Percentiles rank a stretch among this genome's conserved stretches.
Evolutionary conservation across 2,329 filamentous ascomycete species (phyloP).

Genomic region (Fusarium virguliforme): DNA sequence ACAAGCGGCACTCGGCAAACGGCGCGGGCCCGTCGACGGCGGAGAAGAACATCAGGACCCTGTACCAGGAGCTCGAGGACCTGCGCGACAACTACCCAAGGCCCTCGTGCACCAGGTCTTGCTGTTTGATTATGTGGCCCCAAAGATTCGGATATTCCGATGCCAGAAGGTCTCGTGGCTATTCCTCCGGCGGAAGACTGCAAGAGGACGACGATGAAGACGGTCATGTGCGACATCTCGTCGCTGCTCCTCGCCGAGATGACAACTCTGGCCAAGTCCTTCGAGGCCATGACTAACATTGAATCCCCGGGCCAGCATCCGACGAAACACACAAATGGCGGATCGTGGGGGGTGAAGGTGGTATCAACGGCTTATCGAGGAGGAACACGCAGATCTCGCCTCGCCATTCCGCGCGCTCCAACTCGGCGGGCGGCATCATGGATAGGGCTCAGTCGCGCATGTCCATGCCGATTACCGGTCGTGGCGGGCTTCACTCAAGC

Average conservation of each 20-base stretch:
- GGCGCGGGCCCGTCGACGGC: conserved; percentile 66
- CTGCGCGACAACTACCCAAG: conserved; percentile 80
- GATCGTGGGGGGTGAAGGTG: conserved; percentile 60
- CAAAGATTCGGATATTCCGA: conserved; percentile 65
- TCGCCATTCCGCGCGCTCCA: conserved; percentile 65
- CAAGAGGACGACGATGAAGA: conserved; percentile 85
- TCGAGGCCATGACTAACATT: conserved; percentile 81
- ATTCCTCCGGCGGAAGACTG: conserved; percentile 79
- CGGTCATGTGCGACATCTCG: conserved; percentile 84
- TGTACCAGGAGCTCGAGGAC: conserved; percentile 79
- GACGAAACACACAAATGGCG: conserved; percentile 60
- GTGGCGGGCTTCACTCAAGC: conserved; percentile 60
- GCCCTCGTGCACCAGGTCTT: conserved; percentile 84
- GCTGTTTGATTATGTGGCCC: conserved; percentile 80
- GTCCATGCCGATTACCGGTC: conserved; percentile 81
- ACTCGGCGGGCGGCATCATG: conserved; percentile 66
- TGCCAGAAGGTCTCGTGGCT: conserved; percentile 78
- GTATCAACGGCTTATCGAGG: conserved; percentile 59
- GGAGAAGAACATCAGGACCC: conserved; percentile 71
- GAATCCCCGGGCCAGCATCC: conserved; percentile 79
- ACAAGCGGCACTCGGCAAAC: conserved; percentile 69
- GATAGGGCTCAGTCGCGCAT: conserved; percentile 79
- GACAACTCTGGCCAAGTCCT: conserved; percentile 79
- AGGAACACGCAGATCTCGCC: conserved; percentile 71
- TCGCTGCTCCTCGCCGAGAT: conserved; percentile 82